Percentiles rank a stretch among this genome's conserved stretches.
Conservation (phyloP, 768 basidiomycete species). For the Coprinellus aureogranulatus region DNA sequence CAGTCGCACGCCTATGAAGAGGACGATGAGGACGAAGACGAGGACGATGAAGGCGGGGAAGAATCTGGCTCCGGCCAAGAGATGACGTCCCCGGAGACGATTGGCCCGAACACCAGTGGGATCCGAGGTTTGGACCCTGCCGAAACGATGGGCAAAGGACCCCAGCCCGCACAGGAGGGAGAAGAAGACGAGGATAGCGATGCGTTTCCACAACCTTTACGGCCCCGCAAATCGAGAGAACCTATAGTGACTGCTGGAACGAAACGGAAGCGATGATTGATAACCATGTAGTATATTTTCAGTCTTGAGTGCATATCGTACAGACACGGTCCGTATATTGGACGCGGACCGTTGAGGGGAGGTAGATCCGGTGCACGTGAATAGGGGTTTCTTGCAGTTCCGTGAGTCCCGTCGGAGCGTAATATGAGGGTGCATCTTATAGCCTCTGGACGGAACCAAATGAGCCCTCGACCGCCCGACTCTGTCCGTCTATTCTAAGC, state of each 20-base stretch:
- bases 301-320: slow-evolving; percentile 6
- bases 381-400: slow-evolving; percentile 5
- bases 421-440: neutral
- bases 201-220: slow-evolving; percentile 69
- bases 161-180: slow-evolving; percentile 17
- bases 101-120: slow-evolving; percentile 62
- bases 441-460: slow-evolving; percentile 11
- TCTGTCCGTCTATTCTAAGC: slow-evolving; percentile 18
- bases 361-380: slow-evolving; percentile 35
- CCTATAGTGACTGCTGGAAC: slow-evolving; percentile 43
- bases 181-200: slow-evolving; percentile 73
- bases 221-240: slow-evolving; percentile 65
- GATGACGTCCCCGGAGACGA: slow-evolving; percentile 45
- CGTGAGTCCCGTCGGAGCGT: neutral
- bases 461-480: slow-evolving; percentile 18
- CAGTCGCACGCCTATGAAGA: slow-evolving; percentile 60
- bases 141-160: slow-evolving; percentile 24
- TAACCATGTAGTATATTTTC: slow-evolving; percentile 5
- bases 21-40: slow-evolving; percentile 51
- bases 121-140: slow-evolving; percentile 45
- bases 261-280: slow-evolving; percentile 63
- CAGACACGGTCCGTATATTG: slow-evolving; percentile 11
- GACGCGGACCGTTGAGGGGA: slow-evolving; percentile 7
- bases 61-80: slow-evolving; percentile 54
- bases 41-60: slow-evolving; percentile 48